A percentile compares a stretch with the other conserved stretches of the same genome.
These are phyloP conservation scores for Zalerion maritima DNA, from an alignment of 495 filamentous ascomycete genomes.

Conservation along the genomic window DNA sequence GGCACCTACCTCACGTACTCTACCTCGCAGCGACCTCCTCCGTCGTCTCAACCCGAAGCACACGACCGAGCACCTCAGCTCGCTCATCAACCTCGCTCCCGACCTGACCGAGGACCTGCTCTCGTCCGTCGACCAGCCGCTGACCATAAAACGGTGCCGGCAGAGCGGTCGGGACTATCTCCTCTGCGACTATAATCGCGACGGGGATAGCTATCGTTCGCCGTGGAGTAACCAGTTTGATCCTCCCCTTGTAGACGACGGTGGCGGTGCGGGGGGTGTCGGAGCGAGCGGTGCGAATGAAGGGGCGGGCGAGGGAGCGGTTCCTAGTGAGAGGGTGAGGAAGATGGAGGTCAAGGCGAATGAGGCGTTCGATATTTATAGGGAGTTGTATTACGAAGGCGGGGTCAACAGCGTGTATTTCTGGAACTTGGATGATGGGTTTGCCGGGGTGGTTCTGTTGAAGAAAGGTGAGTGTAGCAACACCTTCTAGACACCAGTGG, in stretches of 20 bases:
- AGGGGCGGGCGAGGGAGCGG: constrained; percentile 45
- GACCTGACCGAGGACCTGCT: constrained; percentile 95
- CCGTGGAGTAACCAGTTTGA: constrained; percentile 99
- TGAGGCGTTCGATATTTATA: constrained; percentile 92
- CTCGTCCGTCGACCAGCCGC: constrained; percentile 89
- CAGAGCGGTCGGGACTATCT: constrained; percentile 91
- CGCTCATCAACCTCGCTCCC: constrained; percentile 73
- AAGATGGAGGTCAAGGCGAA: constrained; percentile 89
- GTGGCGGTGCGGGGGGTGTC: constrained; percentile 22
- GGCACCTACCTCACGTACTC: constrained; percentile 2
- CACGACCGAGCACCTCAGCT: constrained; percentile 68
- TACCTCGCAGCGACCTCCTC: constrained; percentile 70
- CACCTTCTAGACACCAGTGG: too few relatives aligned
- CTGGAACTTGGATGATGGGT: constrained; percentile 97
- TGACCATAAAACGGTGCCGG: constrained; percentile 69
- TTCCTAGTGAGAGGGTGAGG: constrained; percentile 73
- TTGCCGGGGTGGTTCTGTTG: constrained; percentile 85
- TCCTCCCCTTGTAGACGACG: constrained; percentile 48
- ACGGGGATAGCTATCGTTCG: constrained; percentile 91
- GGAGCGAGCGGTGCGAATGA: constrained; percentile 25
- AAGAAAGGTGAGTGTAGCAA: constrained; percentile 61
- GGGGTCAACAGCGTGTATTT: constrained; percentile 92
- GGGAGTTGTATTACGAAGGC: constrained; percentile 96
- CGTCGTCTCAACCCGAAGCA: constrained; percentile 90
- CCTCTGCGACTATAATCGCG: constrained; percentile 98